Evolutionary conservation across 345 rosid species (phyloP).

Genomic region (Eucalyptus curtisii): DNA sequence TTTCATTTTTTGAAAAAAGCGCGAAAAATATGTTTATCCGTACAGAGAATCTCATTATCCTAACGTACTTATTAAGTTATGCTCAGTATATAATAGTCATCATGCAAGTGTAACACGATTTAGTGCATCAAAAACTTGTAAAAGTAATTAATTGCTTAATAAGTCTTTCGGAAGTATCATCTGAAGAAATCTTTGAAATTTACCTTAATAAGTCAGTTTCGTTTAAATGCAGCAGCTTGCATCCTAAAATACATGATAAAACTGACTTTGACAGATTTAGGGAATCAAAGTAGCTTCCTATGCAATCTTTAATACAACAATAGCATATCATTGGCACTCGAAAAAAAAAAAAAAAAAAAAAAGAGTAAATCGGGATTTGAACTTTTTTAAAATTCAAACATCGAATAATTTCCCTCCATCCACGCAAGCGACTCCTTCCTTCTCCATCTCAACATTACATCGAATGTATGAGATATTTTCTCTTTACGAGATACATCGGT

Average conservation of each 20-base stretch:
- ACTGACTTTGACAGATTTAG: neutral
- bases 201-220: neutral
- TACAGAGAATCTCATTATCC: fast-evolving
- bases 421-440: neutral
- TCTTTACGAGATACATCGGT: fast-evolving
- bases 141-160: neutral
- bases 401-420: neutral
- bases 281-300: neutral
- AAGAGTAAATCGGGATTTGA: neutral
- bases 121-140: neutral
- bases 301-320: neutral
- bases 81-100: fast-evolving
- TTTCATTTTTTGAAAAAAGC: neutral
- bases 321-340: neutral
- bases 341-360: fast-evolving
- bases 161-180: neutral
- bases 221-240: neutral
- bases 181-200: neutral
- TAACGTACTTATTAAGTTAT: fast-evolving
- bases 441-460: neutral
- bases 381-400: neutral
- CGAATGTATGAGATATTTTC: neutral
- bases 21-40: fast-evolving
- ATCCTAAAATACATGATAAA: neutral
- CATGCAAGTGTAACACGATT: neutral